Evolutionary conservation across 306 rosid species (phyloP).

Genomic region (Dryas octopetala): DNA sequence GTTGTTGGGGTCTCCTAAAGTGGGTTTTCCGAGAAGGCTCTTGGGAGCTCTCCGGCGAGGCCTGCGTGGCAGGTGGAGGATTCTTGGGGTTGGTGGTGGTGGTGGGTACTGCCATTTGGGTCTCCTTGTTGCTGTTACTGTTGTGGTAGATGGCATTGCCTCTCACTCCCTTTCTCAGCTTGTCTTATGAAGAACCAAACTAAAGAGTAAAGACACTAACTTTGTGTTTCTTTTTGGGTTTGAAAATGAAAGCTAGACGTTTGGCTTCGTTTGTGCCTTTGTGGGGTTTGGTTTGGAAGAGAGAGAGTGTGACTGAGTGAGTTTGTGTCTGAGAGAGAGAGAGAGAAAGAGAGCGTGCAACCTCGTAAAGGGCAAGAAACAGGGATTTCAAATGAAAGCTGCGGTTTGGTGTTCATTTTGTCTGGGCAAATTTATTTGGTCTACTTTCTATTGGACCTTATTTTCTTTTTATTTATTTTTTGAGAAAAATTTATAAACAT

Average conservation of each 20-base stretch:
- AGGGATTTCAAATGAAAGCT: slow-evolving; percentile 92
- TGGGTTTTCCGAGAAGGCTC: slow-evolving; percentile 30
- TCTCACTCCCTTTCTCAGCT: too few species aligned
- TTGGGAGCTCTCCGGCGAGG: slow-evolving; percentile 59
- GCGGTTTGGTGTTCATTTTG: slow-evolving; percentile 15
- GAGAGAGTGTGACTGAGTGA: slow-evolving; percentile 4
- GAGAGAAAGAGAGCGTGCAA: slow-evolving; percentile 62
- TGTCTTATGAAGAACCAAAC: too few species aligned
- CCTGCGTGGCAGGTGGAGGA: slow-evolving; percentile 74
- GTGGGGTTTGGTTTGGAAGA: neutral
- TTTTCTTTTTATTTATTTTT: neutral
- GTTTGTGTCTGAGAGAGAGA: slow-evolving; percentile 3
- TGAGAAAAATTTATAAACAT: slow-evolving; percentile 33
- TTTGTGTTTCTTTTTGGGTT: slow-evolving; percentile 11
- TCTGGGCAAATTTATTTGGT: slow-evolving; percentile 1
- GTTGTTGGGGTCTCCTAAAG: slow-evolving; percentile 21
- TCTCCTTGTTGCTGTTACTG: slow-evolving; percentile 43
- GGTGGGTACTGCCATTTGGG: slow-evolving; percentile 80
- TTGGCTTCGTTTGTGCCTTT: neutral
- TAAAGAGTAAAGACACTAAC: neutral
- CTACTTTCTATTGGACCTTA: slow-evolving; percentile 6
- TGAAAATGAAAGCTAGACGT: slow-evolving; percentile 15
- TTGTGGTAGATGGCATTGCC: slow-evolving; percentile 39
- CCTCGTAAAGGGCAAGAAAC: slow-evolving; percentile 78
- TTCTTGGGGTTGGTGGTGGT: slow-evolving; percentile 72